Conservation (phyloP, 2,329 filamentous ascomycete genomes). For the Talaromyces amestolkiae region DNA sequence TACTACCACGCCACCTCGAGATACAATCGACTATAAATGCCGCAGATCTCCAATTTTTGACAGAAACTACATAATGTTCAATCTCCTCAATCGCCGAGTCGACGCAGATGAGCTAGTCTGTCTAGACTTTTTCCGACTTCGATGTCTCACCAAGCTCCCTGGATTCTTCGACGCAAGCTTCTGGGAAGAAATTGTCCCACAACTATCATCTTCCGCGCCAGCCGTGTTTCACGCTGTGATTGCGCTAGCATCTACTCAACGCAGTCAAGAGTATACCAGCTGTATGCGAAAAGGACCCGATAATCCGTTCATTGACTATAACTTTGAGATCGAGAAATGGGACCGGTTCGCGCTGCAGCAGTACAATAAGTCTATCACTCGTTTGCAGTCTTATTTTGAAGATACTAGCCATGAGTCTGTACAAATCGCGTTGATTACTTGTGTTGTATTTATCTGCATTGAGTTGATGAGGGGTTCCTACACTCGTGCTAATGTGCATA, state of each 20-base stretch:
- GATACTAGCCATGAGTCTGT: conserved; percentile 14
- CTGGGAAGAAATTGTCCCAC: conserved; percentile 1
- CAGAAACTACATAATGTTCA: neutral
- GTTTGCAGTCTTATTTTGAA: conserved; percentile 4
- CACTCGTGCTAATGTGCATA: conserved; percentile 14
- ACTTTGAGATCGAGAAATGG: conserved; percentile 11
- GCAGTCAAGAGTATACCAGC: conserved; percentile 14
- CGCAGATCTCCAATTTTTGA: neutral
- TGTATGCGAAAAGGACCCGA: conserved; percentile 13
- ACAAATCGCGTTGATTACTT: conserved; percentile 13
- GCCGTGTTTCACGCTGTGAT: conserved; percentile 11
- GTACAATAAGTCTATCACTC: conserved; percentile 16
- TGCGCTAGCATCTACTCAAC: conserved; percentile 15
- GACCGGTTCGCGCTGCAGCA: conserved; percentile 16
- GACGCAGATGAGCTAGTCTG: conserved; percentile 8
- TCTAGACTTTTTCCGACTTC: conserved; percentile 13
- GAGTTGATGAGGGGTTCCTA: conserved; percentile 17
- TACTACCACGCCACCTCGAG: neutral
- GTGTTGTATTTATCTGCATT: conserved; percentile 16
- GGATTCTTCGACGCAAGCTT: conserved; percentile 10
- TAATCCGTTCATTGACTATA: conserved; percentile 6
- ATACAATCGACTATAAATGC: neutral
- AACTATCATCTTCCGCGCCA: neutral
- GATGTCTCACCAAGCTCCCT: conserved; percentile 12
- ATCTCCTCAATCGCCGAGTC: neutral